Base-by-base conservation (phyloP, 257 asterid genomes). In the Fraxinus anomala region DNA sequence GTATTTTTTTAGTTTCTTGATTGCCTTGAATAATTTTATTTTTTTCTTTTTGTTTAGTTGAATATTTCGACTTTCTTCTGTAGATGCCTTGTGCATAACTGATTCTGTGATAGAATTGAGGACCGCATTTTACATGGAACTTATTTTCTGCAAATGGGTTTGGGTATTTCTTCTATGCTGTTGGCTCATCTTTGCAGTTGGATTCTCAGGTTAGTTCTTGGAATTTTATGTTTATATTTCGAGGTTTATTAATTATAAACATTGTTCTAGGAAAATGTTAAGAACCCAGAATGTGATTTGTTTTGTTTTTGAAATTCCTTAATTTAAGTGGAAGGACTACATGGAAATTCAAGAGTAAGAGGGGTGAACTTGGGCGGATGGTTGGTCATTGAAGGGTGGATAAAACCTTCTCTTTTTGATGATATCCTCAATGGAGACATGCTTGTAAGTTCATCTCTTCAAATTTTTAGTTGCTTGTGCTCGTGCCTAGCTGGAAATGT, bases 351-450 rank as follows among this genome's bases (percentile, higher is more conserved):
- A 75, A 87, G 85, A 84, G 95, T 89, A 59, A 85, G 92, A 85
- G 97, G 92, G 75, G 97, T 92, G 86, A 92, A 91, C 72, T 88
- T 92, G 75, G 97, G 97, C 78, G 97, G 97, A 72, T 91, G 97
- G 97, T 82, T 92, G 81, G 94, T 92, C 23, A 82, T 92, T 72
- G 97, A 92, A 77, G 96, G 96, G 14, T 92, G 96, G 97, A 92
- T 92, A 73, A 91, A 88, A 78, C 97, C 97, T 81, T 88, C 97
- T 79, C 92, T 92, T 11, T 92, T 88, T 81, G 88, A 87, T 80
- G 94, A 76, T 31, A 92, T 92, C 65, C 88, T 91, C 51, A 92
- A 91, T 82, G 87, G 88, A 44, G 96, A 92, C 76, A 89, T 89
- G 97, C 90, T 92, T 79, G 97, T 89, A 77, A 85, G 96, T 70